Evolutionary conservation across 2,329 filamentous ascomycete genomes (phyloP).

Genomic region (Plectosphaerella sp.): DNA sequence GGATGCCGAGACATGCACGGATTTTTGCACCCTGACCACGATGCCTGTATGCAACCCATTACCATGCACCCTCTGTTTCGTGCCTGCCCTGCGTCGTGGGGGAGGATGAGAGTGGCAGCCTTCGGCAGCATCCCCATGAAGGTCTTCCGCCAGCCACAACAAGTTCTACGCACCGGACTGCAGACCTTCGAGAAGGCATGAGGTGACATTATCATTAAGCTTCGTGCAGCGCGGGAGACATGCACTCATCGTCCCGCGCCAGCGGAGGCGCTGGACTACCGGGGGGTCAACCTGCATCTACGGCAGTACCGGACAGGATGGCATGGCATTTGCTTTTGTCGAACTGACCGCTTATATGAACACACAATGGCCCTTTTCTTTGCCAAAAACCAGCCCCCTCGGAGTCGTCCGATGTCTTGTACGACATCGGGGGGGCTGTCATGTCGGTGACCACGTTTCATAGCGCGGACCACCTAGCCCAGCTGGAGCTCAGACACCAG

Average conservation of each 20-base stretch:
- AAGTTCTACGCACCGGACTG: not conserved
- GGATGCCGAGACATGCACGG: not conserved
- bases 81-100: no score
- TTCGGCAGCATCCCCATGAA: no score
- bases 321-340: no score
- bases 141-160: no score
- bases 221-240: no score
- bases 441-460: not conserved
- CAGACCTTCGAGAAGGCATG: not conserved
- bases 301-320: no score
- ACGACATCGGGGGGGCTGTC: not conserved
- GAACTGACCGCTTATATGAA: no score
- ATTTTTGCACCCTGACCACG: not conserved
- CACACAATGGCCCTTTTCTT: no score
- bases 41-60: not conserved
- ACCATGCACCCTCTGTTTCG: not conserved
- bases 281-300: no score
- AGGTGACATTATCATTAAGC: not conserved
- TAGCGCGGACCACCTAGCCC: conserved; percentile 11
- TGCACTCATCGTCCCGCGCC: no score
- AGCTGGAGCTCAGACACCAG: conserved; percentile 39
- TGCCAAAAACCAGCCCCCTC: not conserved
- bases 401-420: not conserved
- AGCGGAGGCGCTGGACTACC: no score
- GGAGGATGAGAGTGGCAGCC: no score